Base-by-base conservation (phyloP, 805 yeast species). In the Komagataella pseudopastoris region DNA sequence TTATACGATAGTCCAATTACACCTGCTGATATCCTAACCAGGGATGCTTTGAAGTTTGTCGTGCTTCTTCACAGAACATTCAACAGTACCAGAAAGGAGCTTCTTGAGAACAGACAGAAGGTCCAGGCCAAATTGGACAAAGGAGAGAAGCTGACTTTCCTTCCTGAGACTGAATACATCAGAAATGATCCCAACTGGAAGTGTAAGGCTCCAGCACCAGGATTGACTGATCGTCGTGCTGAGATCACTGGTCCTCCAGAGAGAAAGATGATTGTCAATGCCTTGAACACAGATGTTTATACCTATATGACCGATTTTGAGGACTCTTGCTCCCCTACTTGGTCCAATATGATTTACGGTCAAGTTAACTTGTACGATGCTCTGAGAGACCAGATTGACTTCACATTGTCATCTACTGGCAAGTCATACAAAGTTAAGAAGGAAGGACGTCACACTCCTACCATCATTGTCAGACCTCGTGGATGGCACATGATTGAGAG, bases 191-290 rank as follows among this genome's bases (percentile, higher is more conserved):
- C 83, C 23, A 77, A 78, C 44, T 85, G 93, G 93, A 78, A 75
- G 56, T 90, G 93, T 57, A 80, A 83, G 18, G 74, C 84, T 44
- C 72, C 81, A 50, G 89, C 87, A 45, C 83, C 82, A 45, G 88
- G 89, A 50, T 70, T 85, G 59, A 76, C 77, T 54, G 85, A 83
- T 64, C 77, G 95, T 70, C 77, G 88, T 63, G 81, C 80, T 47
- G 93, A 85, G 67, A 85, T 85, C 65, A 85, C 95, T 22, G 95
- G 95, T 50, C 95, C 95, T 18, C 85, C 90, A 51, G 85, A 84
- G 63, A 77, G 91, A 56, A 83, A 85, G 60, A 85, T 85, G 95
- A 78, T 85, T 56, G 80, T 85, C 61, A 85, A 85, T 62, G 93
- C 91, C 2, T 74, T 85, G 63, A 85, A 85, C 67, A 81, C 90